Base-by-base conservation (phyloP, 208 protist genomes). In the Leptomonas pyrrhocoris region DNA sequence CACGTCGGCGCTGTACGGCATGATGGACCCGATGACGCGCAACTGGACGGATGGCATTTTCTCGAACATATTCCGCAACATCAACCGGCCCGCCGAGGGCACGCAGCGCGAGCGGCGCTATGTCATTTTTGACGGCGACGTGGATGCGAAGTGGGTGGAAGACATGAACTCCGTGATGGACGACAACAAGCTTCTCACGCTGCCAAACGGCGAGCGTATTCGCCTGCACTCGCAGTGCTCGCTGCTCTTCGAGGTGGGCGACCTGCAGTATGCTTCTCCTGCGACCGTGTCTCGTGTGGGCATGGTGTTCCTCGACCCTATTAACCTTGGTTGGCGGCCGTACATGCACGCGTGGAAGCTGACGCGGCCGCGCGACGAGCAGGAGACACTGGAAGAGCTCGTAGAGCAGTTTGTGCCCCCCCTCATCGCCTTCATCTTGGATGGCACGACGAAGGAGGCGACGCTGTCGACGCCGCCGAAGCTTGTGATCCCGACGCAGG, bases 101-200 rank as follows among this genome's bases (percentile, higher is more conserved):
- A 74, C 65, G 53, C 89, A 81, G 54, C 73, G 84, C 62, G 96
- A 98, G 79, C 80, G 95, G 21, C 88, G 97, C 27, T 99, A 98
- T 74, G 97, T 99, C 61, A 86, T 99, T 34, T 99, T 99, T 82
- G 99, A 99, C 79, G 98, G 98, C 55, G 99, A 99, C 85, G 98
- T 99, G 19, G 99, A 99, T 82, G 98, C 99, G 2, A 93, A 98
- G 68, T 99, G 98, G 98, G 97, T 99, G 56, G 98, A 99, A 90
- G 98, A 99, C 80, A 99, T 99, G 98, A 99, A 99, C 88, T 99
- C 97, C 25, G 98, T 99, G 40, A 99, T 99, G 98, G 99, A 99
- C 79, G 98, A 99, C 85, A 99, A 99, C 86, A 99, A 99, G 85
- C 79, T 99, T 42, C 88, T 99, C 16, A 99, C 98, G 42, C 89